phyloP scores from a whole-genome alignment of 257 asterid genomes.

The Coffea canephora region DNA sequence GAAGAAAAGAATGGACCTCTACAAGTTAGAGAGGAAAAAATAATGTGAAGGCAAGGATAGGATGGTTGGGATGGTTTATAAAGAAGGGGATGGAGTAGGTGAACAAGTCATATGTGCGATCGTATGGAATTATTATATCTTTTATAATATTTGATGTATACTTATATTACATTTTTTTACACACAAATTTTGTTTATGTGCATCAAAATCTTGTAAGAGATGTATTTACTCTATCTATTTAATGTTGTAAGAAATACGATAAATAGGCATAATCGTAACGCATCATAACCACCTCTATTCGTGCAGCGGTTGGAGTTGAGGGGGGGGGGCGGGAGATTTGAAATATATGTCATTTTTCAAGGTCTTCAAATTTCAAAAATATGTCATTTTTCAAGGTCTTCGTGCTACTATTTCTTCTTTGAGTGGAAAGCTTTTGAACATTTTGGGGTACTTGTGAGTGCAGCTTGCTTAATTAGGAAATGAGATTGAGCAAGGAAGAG shows the following conservation, averaged over 20 bases:
- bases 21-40: not conserved
- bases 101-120: too few relatives aligned
- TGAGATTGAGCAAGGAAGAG: constrained; percentile 19
- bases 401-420: constrained; percentile 15
- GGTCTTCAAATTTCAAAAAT: not conserved
- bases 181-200: too few relatives aligned
- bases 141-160: too few relatives aligned
- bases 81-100: not conserved
- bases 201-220: too few relatives aligned
- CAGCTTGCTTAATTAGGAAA: constrained; percentile 30
- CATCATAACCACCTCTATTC: too few relatives aligned
- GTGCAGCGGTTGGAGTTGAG: too few relatives aligned
- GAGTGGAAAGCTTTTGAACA: constrained; percentile 1
- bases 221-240: too few relatives aligned
- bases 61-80: constrained; percentile 1
- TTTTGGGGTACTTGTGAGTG: constrained; percentile 19
- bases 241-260: too few relatives aligned
- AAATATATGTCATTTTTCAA: constrained; percentile 3
- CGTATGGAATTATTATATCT: too few relatives aligned
- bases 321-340: not conserved
- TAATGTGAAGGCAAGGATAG: not conserved
- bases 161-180: too few relatives aligned
- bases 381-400: constrained; percentile 2
- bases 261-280: too few relatives aligned
- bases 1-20: not conserved